Percentiles rank a stretch among this genome's conserved stretches.
These are phyloP conservation scores for Mycosphaerella sp. DNA, from an alignment of 2,329 filamentous ascomycete species.

Conservation along the genomic window DNA sequence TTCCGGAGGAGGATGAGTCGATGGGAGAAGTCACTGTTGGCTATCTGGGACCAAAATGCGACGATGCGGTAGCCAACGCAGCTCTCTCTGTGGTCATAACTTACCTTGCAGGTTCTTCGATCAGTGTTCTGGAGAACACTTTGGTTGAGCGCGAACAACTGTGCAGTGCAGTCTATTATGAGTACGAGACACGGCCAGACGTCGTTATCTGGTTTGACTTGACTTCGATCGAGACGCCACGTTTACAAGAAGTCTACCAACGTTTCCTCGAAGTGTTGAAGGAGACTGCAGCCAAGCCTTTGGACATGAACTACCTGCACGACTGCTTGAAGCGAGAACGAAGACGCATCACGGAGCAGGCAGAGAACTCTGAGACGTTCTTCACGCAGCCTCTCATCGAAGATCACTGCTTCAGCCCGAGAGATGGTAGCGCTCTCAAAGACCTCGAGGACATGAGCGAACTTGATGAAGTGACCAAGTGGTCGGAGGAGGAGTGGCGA, in stretches of 20 bases:
- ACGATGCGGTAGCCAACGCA: slow-evolving; percentile 52
- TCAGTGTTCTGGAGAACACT: slow-evolving; percentile 82
- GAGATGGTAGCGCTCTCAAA: slow-evolving; percentile 59
- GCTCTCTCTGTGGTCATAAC: slow-evolving; percentile 74
- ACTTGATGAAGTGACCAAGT: slow-evolving; percentile 64
- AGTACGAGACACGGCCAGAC: slow-evolving; percentile 71
- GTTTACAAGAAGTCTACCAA: slow-evolving; percentile 75
- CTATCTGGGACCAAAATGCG: slow-evolving; percentile 80
- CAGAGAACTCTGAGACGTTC: slow-evolving; percentile 72
- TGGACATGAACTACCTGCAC: slow-evolving; percentile 84
- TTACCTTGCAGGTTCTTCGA: slow-evolving; percentile 88
- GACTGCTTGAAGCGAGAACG: slow-evolving; percentile 80
- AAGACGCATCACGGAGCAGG: slow-evolving; percentile 73
- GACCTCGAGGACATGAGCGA: slow-evolving; percentile 41
- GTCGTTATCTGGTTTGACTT: slow-evolving; percentile 80
- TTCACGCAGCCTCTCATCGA: slow-evolving; percentile 82
- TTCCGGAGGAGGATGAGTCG: slow-evolving; percentile 94
- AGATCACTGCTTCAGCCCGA: slow-evolving; percentile 83
- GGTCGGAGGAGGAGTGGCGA: slow-evolving; percentile 81
- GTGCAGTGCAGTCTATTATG: slow-evolving; percentile 76
- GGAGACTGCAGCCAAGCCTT: slow-evolving; percentile 68
- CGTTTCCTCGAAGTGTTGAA: slow-evolving; percentile 77
- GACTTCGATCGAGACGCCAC: slow-evolving; percentile 78
- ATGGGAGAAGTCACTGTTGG: slow-evolving; percentile 79
- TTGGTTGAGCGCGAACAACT: slow-evolving; percentile 91